Base-by-base conservation (phyloP, 768 basidiomycete species). In the Collybia sp. region DNA sequence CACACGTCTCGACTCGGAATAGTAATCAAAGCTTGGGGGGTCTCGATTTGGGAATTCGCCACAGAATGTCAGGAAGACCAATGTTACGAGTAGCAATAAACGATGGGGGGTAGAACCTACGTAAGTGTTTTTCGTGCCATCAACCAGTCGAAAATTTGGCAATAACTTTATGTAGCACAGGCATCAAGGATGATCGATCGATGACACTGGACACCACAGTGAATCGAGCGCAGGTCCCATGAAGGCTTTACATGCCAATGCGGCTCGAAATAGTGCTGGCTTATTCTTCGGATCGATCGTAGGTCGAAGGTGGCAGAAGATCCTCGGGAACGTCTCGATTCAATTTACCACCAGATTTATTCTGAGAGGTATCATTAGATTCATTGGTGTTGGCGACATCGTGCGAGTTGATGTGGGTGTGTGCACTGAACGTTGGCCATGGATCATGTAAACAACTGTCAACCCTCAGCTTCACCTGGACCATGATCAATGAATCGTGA, bases 81-180 rank as follows among this genome's bases (percentile, higher is more conserved):
- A 9, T 2, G 30, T 46, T 34, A 30, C 8, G 25, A 17, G 31
- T 12, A 2, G 30, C 25, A 2, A 41, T 20, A 9, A 17, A 4
- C 9, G 19, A 30, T 17, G n/a, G 15, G 33, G 18, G 12, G 16
- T 20, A 9, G n/a, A 37, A 20, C 38, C 32, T 31, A 50, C 49
- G 17, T 50, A 50, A 2, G 31, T 25, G 25, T 25, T 8, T 25
- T 3, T 8, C 8, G 25, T 32, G 12, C 41, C 39, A 18, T 41
- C 6, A 16, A 46, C 19, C 9, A 40, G 30, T 13, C 40, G 20
- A 15, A 50, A 42, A 19, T 44, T 32, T 8, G 30, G 33, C 35
- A 51, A 42, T 30, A 51, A 12, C 35, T 51, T 51, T 16, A n/a
- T n/a, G n/a, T n/a, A 52, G 15, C 6, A 52, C 38, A 2, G 47